Percentiles rank a stretch among this genome's conserved stretches.
Conservation (phyloP, 129 eudicot genomes). For the Lactuca saligna region DNA sequence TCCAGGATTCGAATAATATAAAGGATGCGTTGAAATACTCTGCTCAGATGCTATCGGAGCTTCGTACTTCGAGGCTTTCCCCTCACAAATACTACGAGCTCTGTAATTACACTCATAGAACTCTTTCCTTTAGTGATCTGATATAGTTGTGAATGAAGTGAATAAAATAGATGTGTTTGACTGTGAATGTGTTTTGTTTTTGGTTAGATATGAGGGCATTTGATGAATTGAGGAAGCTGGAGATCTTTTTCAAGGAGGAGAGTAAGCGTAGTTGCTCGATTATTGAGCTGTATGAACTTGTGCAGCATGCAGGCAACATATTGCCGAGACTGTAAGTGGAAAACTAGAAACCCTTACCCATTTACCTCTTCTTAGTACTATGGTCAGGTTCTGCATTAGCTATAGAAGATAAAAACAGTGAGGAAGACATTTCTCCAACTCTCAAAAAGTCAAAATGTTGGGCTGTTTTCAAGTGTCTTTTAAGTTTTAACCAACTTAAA, state of each 20-base stretch:
- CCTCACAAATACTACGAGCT: conserved; percentile 96
- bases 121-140: conserved; percentile 19
- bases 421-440: neutral
- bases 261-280: conserved; percentile 83
- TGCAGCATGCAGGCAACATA: conserved; percentile 97
- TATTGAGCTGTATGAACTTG: conserved; percentile 97
- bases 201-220: conserved; percentile 92
- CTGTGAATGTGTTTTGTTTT: conserved; percentile 18
- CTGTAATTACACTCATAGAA: conserved; percentile 44
- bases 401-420: conserved; percentile 13
- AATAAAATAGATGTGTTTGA: conserved; percentile 3
- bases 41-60: conserved; percentile 99
- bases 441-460: neutral
- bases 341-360: neutral
- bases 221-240: conserved; percentile 93
- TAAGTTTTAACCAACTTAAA: neutral
- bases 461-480: neutral
- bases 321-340: conserved; percentile 87
- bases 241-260: conserved; percentile 88
- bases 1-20: conserved; percentile 90
- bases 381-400: conserved; percentile 3
- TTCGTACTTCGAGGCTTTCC: conserved; percentile 89
- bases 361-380: conserved; percentile 12
- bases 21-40: conserved; percentile 92
- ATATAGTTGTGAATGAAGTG: neutral